These are phyloP conservation scores for Microsporum ferrugineum DNA, from an alignment of 2,329 filamentous ascomycete genomes.

Conservation along the genomic window DNA sequence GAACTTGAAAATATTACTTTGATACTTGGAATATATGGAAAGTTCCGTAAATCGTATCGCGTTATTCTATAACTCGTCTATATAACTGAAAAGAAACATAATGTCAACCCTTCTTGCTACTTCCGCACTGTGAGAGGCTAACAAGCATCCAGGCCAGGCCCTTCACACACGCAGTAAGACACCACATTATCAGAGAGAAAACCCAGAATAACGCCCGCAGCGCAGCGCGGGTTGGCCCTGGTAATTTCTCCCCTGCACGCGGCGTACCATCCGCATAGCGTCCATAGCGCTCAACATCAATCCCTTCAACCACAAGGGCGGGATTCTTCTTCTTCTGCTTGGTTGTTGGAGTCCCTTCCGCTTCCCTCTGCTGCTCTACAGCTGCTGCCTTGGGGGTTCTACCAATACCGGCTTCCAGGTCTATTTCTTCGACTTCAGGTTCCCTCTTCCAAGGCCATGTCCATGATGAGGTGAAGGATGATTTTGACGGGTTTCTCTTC, in stretches of 20 bases:
- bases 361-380: background rate
- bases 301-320: constrained; percentile 30
- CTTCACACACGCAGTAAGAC: constrained; percentile 29
- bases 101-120: constrained; percentile 31
- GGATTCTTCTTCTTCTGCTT: constrained; percentile 19
- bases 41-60: background rate
- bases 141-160: constrained; percentile 34
- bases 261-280: constrained; percentile 28
- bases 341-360: background rate
- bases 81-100: background rate
- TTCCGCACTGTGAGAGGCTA: constrained; percentile 28
- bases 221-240: constrained; percentile 25
- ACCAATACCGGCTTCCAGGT: constrained; percentile 13
- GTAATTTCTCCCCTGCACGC: constrained; percentile 31
- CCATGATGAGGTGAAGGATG: constrained; percentile 4
- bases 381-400: constrained; percentile 11
- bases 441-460: background rate
- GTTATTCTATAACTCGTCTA: background rate
- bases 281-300: constrained; percentile 37
- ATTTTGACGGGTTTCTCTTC: background rate
- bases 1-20: too few relatives aligned
- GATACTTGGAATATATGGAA: background rate
- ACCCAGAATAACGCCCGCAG: constrained; percentile 31
- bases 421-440: constrained; percentile 12
- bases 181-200: constrained; percentile 28